A percentile compares a stretch with the other conserved stretches of the same genome.
phyloP scores from a whole-genome alignment of 2,329 filamentous ascomycete genomes.

The Ceratocystis diversiconidia region DNA sequence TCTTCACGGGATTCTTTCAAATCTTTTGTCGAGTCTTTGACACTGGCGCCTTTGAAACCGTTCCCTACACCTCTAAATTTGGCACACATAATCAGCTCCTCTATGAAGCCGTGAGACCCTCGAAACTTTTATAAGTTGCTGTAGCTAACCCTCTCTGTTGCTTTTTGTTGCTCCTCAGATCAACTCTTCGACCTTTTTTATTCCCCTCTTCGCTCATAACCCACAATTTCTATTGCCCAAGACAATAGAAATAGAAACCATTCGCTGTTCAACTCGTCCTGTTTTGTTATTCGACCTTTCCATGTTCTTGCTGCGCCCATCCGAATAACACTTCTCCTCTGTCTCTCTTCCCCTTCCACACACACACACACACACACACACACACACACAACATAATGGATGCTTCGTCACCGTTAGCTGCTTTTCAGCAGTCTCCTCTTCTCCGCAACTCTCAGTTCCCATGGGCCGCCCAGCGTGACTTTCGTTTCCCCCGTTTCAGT shows the following conservation, averaged over 20 bases:
- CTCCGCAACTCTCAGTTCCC: constrained; percentile 27
- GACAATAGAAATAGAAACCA: neutral
- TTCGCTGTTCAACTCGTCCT: constrained; percentile 3
- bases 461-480: constrained; percentile 40
- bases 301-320: neutral
- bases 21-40: neutral
- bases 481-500: constrained; percentile 38
- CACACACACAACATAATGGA: constrained; percentile 50
- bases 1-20: neutral
- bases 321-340: neutral
- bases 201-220: constrained; percentile 1
- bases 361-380: neutral
- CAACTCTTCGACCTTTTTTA: neutral
- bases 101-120: neutral
- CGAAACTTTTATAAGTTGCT: constrained; percentile 4
- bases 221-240: neutral
- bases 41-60: no score
- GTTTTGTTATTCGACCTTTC: neutral
- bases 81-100: neutral
- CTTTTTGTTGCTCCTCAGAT: constrained; percentile 4
- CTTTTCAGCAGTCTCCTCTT: constrained; percentile 64
- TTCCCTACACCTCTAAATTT: neutral
- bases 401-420: constrained; percentile 83
- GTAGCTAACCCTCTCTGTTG: constrained; percentile 7
- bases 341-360: neutral